phyloP scores from a whole-genome alignment of 768 basidiomycete genomes.

The Mrakia blollopis region DNA sequence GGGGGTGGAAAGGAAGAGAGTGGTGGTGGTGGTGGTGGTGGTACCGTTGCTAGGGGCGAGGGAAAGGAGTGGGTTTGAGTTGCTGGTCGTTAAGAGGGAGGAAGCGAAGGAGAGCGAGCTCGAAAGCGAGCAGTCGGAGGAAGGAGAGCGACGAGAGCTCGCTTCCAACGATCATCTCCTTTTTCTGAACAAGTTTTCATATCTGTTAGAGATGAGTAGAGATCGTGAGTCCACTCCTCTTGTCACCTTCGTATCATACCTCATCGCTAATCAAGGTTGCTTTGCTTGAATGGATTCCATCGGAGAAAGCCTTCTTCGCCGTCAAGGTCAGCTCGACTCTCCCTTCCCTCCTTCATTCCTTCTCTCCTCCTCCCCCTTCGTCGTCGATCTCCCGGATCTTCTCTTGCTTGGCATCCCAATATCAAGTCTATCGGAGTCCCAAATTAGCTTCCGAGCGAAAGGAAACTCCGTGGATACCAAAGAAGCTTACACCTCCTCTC shows the following conservation, averaged over 20 bases:
- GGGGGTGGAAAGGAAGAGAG: background rate
- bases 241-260: too few relatives aligned
- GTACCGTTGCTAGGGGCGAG: too few relatives aligned
- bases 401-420: background rate
- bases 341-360: background rate
- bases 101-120: background rate
- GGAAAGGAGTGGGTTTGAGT: background rate
- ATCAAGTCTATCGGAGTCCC: too few relatives aligned
- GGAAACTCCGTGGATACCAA: too few relatives aligned
- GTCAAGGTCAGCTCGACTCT: constrained; percentile 23
- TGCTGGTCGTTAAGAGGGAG: background rate
- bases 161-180: background rate
- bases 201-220: constrained; percentile 8
- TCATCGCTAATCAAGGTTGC: background rate
- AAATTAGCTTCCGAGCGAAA: too few relatives aligned
- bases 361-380: background rate
- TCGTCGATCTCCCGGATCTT: background rate
- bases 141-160: background rate
- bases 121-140: background rate
- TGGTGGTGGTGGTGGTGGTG: background rate
- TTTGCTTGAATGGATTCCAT: background rate
- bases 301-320: constrained; percentile 24
- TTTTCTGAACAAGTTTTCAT: background rate
- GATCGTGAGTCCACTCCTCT: constrained; percentile 18
- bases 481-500: background rate